Evolutionary conservation across 2,329 filamentous ascomycete species (phyloP), one percentile per base, ranked within the genome.

Genomic region (Verruconis gallopava): DNA sequence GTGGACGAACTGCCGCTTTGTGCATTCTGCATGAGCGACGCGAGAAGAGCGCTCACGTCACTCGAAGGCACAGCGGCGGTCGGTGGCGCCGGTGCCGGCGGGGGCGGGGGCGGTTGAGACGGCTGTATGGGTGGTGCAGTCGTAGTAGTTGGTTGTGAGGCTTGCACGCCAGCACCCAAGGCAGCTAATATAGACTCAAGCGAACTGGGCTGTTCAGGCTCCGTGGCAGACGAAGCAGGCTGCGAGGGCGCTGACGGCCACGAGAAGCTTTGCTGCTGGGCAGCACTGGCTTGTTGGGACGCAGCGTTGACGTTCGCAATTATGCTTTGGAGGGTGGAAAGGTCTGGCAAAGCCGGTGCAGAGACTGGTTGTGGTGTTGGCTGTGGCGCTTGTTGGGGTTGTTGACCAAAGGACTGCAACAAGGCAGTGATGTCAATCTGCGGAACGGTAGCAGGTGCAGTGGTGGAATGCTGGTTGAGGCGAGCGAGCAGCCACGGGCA

Each of bases 1-100:
- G 25, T 55, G 52, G 21, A 18, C 25, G 25, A 22, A 42, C 40
- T 28, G 33, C 21, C 34, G n/a, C 44, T 13, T 44, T 28, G 21
- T 40, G 42, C 42, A 39, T 15, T 40, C 32, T 20, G 37, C 42
- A 40, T 45, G 41, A 22, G 42, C 38, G 21, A 34, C 38, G 44
- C 37, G 33, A 30, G 38, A 22, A 37, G 17, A 14, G 40, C 35
- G n/a, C 25, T 30, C 9, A 30, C 25, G 25, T 30, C 25, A n/a
- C 9, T n/a, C 9, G 25, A 30, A 9, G 25, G 25, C 6, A n/a
- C 25, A 9, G 25, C 25, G 25, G 25, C 25, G 6, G 6, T 9
- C n/a, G 25, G 9, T 30, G 25, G 25, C n/a, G 25, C 25, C 9
- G 9, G 6, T 9, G 45, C 42, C 44, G n/a, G 28, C 28, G 30